Percentiles rank a stretch among this genome's conserved stretches.
phyloP scores from a whole-genome alignment of 2,329 filamentous ascomycete genomes.

The Chaetomiaceae sp. region DNA sequence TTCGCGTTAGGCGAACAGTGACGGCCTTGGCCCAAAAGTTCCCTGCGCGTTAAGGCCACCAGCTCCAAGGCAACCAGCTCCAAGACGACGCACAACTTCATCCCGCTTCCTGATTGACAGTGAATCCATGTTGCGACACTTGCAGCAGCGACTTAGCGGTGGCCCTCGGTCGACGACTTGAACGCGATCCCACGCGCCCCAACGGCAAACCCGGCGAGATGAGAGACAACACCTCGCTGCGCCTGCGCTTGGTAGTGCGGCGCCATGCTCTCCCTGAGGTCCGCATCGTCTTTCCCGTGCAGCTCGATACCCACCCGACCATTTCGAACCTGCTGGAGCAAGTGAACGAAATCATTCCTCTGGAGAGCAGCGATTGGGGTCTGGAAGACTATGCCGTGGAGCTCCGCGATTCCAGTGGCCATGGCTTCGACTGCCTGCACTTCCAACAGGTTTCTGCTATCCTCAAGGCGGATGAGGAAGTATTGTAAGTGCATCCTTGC shows the following conservation, averaged over 20 bases:
- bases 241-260: constrained; percentile 67
- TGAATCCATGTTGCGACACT: not conserved
- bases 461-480: constrained; percentile 76
- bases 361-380: constrained; percentile 78
- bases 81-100: too few relatives aligned
- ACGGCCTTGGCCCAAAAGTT: not conserved
- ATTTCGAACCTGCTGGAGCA: constrained; percentile 72
- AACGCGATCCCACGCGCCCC: not conserved
- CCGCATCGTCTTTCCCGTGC: constrained; percentile 66
- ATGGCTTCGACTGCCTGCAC: constrained; percentile 79
- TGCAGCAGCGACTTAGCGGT: not conserved
- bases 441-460: constrained; percentile 67
- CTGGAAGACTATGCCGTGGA: constrained; percentile 87
- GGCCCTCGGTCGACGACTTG: not conserved
- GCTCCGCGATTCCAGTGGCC: constrained; percentile 50
- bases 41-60: not conserved
- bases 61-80: too few relatives aligned
- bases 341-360: constrained; percentile 73
- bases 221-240: constrained; percentile 47
- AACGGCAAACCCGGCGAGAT: constrained; percentile 22
- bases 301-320: constrained; percentile 56
- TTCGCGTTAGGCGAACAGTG: too few relatives aligned
- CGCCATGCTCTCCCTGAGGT: constrained; percentile 69
- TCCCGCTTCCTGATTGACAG: too few relatives aligned
- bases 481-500: constrained; percentile 71